A percentile compares a stretch with the other conserved stretches of the same genome.
These are phyloP conservation scores for Aspergillus brunneoviolaceus DNA, from an alignment of 2,329 filamentous ascomycete genomes.

Conservation along the genomic window DNA sequence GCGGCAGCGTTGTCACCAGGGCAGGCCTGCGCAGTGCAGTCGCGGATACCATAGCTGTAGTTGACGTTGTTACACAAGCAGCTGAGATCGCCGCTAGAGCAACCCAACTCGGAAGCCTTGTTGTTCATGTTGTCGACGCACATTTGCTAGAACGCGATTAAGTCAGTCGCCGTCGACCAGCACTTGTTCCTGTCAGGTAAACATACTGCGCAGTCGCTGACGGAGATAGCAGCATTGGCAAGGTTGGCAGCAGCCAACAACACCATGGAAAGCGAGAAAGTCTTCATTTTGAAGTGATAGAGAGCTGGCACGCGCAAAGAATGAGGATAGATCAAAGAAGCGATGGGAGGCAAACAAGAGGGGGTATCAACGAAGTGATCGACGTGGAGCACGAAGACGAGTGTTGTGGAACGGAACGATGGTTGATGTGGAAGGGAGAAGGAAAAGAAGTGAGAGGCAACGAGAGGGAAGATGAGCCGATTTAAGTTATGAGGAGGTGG, in stretches of 20 bases:
- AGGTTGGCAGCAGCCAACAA: constrained; percentile 30
- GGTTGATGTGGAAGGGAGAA: background rate
- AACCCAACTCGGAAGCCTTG: constrained; percentile 42
- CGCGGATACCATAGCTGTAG: constrained; percentile 47
- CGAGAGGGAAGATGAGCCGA: constrained; percentile 4
- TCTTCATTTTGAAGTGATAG: constrained; percentile 31
- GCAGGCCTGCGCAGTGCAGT: constrained; percentile 48
- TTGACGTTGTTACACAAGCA: constrained; percentile 45
- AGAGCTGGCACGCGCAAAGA: background rate
- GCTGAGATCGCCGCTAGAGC: constrained; percentile 34
- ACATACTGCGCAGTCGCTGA: constrained; percentile 35
- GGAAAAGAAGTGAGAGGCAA: background rate
- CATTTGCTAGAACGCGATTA: constrained; percentile 34
- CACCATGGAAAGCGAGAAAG: constrained; percentile 31
- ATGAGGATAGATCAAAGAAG: background rate
- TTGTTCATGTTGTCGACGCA: constrained; percentile 48
- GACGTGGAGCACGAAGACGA: constrained; percentile 1
- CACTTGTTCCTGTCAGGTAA: background rate
- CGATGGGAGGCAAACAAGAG: background rate
- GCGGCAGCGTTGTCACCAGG: constrained; percentile 35
- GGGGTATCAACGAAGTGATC: constrained; percentile 1
- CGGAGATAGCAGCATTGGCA: constrained; percentile 26
- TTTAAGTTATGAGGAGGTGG: constrained; percentile 15
- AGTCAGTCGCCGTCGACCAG: constrained; percentile 13
- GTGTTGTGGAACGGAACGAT: background rate